Evolutionary conservation across 2,329 filamentous ascomycete genomes (phyloP), one percentile per base, ranked within the genome.

Genomic region (Penicillium sp.): DNA sequence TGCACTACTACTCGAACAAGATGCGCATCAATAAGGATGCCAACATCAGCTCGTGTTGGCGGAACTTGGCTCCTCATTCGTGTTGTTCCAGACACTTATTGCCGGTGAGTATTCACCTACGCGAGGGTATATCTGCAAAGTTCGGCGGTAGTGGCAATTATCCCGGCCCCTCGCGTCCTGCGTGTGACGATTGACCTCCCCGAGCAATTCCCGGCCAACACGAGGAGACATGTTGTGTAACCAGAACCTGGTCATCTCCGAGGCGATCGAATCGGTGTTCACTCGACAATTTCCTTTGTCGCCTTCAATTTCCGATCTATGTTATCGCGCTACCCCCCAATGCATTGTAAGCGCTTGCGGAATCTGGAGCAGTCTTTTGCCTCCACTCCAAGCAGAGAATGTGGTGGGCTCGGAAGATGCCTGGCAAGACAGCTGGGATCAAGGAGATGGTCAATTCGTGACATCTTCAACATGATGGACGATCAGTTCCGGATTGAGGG

Each of bases 191-290:
- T 57, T 45, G 35, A 47, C 21, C n/a, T 45, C 31, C n/a, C 17
- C n/a, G 31, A 51, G 55, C 30, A 62, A 58, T 62, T 30, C 31
- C 50, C 55, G 45, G 48, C 31, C 30, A 50, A 62, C 60, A 62
- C 54, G 60, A 62, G 60, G 53, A 54, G 35, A 31, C 11, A 47
- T 49, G 53, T 23, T 3, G 59, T 57, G 54, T 47, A 57, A 57
- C 59, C 15, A 15, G 17, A 44, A 31, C n/a, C 26, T 31, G n/a
- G 7, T 11, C 21, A 45, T 13, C 35, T 30, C 31, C 56, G 21
- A 51, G n/a, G 5, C 23, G 15, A 38, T 56, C 44, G 29, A 38
- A 48, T 48, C 53, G 41, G 53, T 56, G 41, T n/a, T 48, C 30
- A 50, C 35, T 17, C 50, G 21, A 35, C n/a, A n/a, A 35, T 53